Conservation (phyloP, 2,329 filamentous ascomycete species). For the Fonsecaea monophora region DNA sequence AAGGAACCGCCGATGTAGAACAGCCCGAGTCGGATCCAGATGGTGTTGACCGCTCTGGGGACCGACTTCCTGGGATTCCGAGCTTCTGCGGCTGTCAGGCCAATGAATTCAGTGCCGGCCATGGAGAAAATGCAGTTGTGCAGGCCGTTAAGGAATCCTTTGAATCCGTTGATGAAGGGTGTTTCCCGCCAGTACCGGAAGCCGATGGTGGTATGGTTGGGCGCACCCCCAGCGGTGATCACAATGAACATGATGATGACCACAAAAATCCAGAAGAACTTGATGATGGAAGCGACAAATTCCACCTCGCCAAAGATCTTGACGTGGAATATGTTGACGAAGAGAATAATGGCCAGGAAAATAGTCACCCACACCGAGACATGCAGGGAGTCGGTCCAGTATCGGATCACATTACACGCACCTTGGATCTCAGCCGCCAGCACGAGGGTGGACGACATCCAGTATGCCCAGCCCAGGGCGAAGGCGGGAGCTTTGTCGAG, state of each 20-base stretch:
- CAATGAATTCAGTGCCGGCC: slow-evolving; percentile 55
- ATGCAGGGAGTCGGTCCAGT: slow-evolving; percentile 54
- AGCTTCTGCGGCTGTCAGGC: slow-evolving; percentile 55
- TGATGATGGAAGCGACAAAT: slow-evolving; percentile 53
- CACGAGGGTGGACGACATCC: slow-evolving; percentile 50
- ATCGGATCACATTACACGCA: slow-evolving; percentile 52
- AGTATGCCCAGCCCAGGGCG: slow-evolving; percentile 58
- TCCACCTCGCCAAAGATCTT: slow-evolving; percentile 56
- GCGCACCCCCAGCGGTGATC: slow-evolving; percentile 54
- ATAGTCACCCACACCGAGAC: slow-evolving; percentile 55
- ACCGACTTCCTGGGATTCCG: slow-evolving; percentile 53
- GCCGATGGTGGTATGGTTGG: slow-evolving; percentile 48
- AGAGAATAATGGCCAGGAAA: slow-evolving; percentile 42
- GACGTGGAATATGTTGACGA: slow-evolving; percentile 53
- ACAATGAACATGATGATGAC: slow-evolving; percentile 56
- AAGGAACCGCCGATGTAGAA: slow-evolving; percentile 57
- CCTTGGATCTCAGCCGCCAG: slow-evolving; percentile 55
- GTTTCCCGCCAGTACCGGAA: slow-evolving; percentile 55
- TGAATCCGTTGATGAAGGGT: slow-evolving; percentile 55
- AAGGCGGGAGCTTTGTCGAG: slow-evolving; percentile 53
- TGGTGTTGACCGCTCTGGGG: slow-evolving; percentile 53
- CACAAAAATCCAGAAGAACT: slow-evolving; percentile 58
- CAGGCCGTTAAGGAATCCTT: slow-evolving; percentile 50
- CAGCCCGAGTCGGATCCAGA: slow-evolving; percentile 55
- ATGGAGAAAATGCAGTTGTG: slow-evolving; percentile 50